phyloP scores from a whole-genome alignment of 768 basidiomycete species.

The Panellus pusillus region DNA sequence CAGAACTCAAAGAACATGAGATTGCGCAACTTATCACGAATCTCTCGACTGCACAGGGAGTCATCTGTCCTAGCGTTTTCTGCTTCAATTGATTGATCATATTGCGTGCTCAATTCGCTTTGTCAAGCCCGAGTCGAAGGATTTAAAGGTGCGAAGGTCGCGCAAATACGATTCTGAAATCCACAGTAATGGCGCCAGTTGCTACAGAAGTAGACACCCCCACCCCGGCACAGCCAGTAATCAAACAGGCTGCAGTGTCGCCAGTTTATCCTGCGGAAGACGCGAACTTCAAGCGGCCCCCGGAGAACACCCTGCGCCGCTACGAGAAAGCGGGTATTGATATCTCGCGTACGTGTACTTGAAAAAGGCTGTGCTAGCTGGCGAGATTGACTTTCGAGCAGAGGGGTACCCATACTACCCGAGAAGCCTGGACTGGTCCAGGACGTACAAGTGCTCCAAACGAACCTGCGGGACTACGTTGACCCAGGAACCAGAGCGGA shows the following conservation, averaged over 20 bases:
- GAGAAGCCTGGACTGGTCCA: slow-evolving; percentile 22
- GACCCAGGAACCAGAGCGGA: slow-evolving; percentile 22
- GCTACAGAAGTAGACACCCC: slow-evolving; percentile 4
- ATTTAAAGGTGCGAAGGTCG: too few relatives aligned
- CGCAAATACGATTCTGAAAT: too few relatives aligned
- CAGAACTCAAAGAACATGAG: too few relatives aligned
- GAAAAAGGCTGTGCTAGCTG: not conserved
- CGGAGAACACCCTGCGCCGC: slow-evolving; percentile 21
- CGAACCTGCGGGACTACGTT: slow-evolving; percentile 18
- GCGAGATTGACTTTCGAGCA: not conserved
- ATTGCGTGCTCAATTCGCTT: too few relatives aligned
- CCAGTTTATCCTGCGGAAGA: not conserved
- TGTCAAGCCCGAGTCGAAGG: too few relatives aligned
- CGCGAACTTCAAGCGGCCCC: slow-evolving; percentile 13
- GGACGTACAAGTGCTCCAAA: slow-evolving; percentile 24
- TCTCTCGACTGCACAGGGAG: too few relatives aligned
- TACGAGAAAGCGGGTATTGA: slow-evolving; percentile 23
- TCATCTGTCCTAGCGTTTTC: too few relatives aligned
- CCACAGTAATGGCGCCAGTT: slow-evolving; percentile 12
- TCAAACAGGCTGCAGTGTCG: too few relatives aligned
- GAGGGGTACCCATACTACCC: slow-evolving; percentile 25
- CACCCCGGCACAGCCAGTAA: too few relatives aligned
- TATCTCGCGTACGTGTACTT: slow-evolving; percentile 14
- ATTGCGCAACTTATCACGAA: too few relatives aligned
- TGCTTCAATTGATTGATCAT: too few relatives aligned